Base-by-base conservation (phyloP, 2,329 filamentous ascomycete genomes). In the Monosporascus sp. region DNA sequence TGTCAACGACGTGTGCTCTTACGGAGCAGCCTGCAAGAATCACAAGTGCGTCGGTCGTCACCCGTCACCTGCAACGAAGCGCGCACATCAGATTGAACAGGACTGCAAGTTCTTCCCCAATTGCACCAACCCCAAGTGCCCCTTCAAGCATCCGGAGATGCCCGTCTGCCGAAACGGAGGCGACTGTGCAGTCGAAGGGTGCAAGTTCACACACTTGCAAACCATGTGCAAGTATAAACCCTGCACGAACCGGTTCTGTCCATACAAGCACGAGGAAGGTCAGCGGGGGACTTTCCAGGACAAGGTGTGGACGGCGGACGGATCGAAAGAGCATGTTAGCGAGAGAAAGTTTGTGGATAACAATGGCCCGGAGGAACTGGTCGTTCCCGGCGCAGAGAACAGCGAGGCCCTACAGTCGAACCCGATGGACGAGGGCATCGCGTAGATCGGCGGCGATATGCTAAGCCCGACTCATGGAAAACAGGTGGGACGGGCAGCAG, bases 11-110 rank as follows among this genome's bases (percentile, higher is more conserved):
- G 78, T 81, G 19, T 99, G 94, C 75, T 81, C 81, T 19, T 97
- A 89, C 63, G 93, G 91, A 20, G 91, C 85, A 2, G 91, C 91
- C 8, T 99, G 94, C 83, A 96, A 94, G 74, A 99, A 97, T 78
- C 81, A 84, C 65, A 97, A 97, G 74, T 99, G 94, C 67, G 89
- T 88, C 8, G 92, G 82, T 31, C 89, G 91, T 55, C 94, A 99
- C 70, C 94, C 94, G 2, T 97, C 92, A 7, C 94, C 94, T 1
- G 91, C 93, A 6, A 82, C 88, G 62, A 89, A 85, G 68, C 75
- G 82, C 50, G 85, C 86, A 26, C 89, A 93, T 68, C 88, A 96
- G 72, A 81, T 85, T 55, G 88, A 94, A 69, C 85, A 89, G 69
- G 87, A 95, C 65, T 96, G 92, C 82, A 90, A 88, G 67, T 96